Evolutionary conservation across 2,329 filamentous ascomycete genomes (phyloP), one percentile per base, ranked within the genome.

Genomic region (Alternaria burnsii): DNA sequence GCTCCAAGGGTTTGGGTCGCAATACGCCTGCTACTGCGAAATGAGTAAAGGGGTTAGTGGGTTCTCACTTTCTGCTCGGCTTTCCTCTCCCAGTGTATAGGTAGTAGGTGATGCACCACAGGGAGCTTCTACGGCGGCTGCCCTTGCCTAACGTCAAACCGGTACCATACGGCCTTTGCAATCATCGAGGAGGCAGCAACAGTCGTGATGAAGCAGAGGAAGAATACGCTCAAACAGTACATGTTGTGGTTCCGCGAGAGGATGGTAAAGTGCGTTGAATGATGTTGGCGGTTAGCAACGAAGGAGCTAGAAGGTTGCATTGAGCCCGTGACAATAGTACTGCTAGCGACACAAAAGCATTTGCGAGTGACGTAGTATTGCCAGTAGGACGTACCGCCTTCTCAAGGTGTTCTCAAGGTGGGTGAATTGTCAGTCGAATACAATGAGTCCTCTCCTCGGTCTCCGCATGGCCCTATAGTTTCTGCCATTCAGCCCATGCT

Each of bases 271-370:
- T 58, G 40, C 14, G 24, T 41, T 10, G 36, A 41, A n/a, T 44
- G n/a, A 22, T 16, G 30, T 36, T 30, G 24, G 36, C 16, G 36
- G 18, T 40, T 16, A 38, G 50, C 18, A 50, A 54, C 24, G 38
- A 50, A 55, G 28, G 44, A 50, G 38, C 43, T 48, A 4, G 50
- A 47, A 50, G 26, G 14, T 54, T 58, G 14, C 47, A 36, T 54
- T 36, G 26, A 34, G 46, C 32, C 51, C 36, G 43, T 42, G 30
- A 30, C 28, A 24, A 41, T 22, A 41, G 28, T 30, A 30, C 40
- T 30, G 22, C 32, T 51, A 52, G 40, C 41, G 7, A 18, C n/a
- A 16, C 32, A 32, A 22, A 38, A 57, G 28, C 30, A 20, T 43
- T 18, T 22, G 12, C 34, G 11, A 9, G 36, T 40, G 46, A 34